phyloP scores from a whole-genome alignment of 2,329 filamentous ascomycete species.

The Penicillium crustosum region DNA sequence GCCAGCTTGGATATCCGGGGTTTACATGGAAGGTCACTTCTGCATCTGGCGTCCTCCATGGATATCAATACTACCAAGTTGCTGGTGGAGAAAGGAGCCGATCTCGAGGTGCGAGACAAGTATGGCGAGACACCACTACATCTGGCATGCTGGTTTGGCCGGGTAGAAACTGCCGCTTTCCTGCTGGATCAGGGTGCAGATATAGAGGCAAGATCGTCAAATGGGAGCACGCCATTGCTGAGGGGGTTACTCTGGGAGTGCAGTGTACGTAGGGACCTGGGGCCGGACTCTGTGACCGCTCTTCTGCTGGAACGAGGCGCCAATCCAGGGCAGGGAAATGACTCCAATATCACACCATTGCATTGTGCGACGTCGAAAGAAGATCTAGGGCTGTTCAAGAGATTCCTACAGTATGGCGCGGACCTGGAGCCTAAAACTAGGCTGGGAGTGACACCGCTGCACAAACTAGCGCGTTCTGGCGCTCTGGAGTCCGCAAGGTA shows the following conservation, averaged over 20 bases:
- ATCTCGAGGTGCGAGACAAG: constrained; percentile 2
- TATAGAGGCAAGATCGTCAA: constrained; percentile 3
- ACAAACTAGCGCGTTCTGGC: background rate
- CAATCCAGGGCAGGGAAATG: background rate
- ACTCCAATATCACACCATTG: background rate
- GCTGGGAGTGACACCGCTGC: constrained; percentile 2
- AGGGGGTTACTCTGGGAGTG: constrained; percentile 1
- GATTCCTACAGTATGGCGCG: constrained; percentile 6
- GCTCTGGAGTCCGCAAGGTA: background rate
- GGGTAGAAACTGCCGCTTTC: background rate
- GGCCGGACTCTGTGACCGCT: background rate
- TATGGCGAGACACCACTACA: constrained; percentile 8
- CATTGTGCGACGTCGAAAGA: background rate
- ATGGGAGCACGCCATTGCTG: constrained; percentile 12
- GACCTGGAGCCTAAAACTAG: background rate
- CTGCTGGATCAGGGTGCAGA: constrained; percentile 15
- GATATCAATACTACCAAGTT: background rate
- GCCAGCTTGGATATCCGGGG: background rate
- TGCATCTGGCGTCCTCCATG: constrained; percentile 6
- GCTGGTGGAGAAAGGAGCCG: constrained; percentile 7
- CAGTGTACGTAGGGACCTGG: background rate
- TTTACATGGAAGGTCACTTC: background rate
- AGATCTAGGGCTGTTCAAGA: background rate
- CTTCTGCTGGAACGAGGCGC: constrained; percentile 9
- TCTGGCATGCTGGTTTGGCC: constrained; percentile 7